phyloP scores from a whole-genome alignment of 2,329 filamentous ascomycete species.

The Dryadomyces quercus-mongolicae region DNA sequence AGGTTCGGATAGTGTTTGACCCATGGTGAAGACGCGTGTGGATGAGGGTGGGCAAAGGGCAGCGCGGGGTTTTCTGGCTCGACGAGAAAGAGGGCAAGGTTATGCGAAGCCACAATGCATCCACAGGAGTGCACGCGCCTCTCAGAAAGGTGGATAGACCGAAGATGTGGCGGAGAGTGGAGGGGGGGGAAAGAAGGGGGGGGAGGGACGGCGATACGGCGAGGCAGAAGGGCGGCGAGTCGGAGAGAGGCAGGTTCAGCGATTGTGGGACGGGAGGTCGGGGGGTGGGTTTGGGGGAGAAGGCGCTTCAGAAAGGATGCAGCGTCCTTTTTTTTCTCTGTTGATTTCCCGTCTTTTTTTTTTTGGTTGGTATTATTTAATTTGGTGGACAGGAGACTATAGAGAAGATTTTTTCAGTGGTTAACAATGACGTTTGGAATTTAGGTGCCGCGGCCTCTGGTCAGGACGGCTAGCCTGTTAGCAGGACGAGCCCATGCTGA shows the following conservation, averaged over 20 bases:
- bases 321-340: neutral
- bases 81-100: neutral
- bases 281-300: slow-evolving; percentile 9
- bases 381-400: slow-evolving; percentile 6
- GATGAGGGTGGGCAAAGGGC: neutral
- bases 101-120: neutral
- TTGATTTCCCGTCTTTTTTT: slow-evolving; percentile 1
- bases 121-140: slow-evolving; percentile 1
- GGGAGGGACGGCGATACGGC: neutral
- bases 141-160: neutral
- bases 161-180: neutral
- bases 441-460: slow-evolving; percentile 1
- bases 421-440: slow-evolving; percentile 12
- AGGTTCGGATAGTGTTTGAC: slow-evolving; percentile 97
- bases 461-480: slow-evolving; percentile 7
- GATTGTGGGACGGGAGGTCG: slow-evolving; percentile 9
- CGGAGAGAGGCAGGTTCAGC: slow-evolving; percentile 10
- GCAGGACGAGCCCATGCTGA: neutral
- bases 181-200: neutral
- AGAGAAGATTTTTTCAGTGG: slow-evolving; percentile 9
- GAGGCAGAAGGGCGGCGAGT: neutral
- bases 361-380: neutral
- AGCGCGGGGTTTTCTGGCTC: neutral
- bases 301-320: neutral
- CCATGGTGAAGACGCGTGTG: slow-evolving; percentile 50